Evolutionary conservation across 2,329 filamentous ascomycete species (phyloP).

Genomic region (Didymella segeticola): DNA sequence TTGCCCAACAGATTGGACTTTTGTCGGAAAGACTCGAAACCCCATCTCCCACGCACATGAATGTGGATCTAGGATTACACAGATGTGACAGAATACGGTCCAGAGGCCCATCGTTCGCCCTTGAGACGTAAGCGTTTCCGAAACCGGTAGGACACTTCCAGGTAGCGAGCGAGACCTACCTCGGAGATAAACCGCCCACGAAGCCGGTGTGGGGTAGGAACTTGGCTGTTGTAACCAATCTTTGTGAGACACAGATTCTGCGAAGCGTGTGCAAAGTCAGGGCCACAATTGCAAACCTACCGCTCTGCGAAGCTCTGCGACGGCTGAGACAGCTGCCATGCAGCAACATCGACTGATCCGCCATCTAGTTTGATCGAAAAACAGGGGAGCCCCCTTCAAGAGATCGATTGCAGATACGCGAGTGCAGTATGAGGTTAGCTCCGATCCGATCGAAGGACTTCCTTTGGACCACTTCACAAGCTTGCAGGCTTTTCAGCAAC

Average conservation of each 20-base stretch:
- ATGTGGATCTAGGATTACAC: constrained; percentile 4
- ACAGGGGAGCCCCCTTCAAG: constrained; percentile 11
- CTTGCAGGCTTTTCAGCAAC: constrained; percentile 15
- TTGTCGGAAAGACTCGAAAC: constrained; percentile 1
- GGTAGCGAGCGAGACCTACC: constrained; percentile 6
- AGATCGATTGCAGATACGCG: constrained; percentile 14
- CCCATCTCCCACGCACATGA: not conserved
- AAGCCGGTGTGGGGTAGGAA: constrained; percentile 1
- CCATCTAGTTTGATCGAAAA: not conserved
- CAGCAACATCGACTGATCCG: constrained; percentile 1
- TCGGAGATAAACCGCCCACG: not conserved
- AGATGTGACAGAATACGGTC: constrained; percentile 2
- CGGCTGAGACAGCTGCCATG: not conserved
- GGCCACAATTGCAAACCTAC: not conserved
- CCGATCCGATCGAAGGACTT: constrained; percentile 12
- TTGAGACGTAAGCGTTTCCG: constrained; percentile 5
- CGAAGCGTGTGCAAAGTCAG: not conserved
- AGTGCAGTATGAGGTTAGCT: constrained; percentile 13
- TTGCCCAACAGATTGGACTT: not conserved
- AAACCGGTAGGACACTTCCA: not conserved
- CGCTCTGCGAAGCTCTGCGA: not conserved
- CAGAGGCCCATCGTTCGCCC: constrained; percentile 5
- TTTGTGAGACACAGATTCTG: not conserved
- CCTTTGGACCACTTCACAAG: constrained; percentile 6
- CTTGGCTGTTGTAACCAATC: not conserved